These are phyloP conservation scores for Bruguiera parviflora DNA, from an alignment of 345 rosid species.

Conservation along the genomic window DNA sequence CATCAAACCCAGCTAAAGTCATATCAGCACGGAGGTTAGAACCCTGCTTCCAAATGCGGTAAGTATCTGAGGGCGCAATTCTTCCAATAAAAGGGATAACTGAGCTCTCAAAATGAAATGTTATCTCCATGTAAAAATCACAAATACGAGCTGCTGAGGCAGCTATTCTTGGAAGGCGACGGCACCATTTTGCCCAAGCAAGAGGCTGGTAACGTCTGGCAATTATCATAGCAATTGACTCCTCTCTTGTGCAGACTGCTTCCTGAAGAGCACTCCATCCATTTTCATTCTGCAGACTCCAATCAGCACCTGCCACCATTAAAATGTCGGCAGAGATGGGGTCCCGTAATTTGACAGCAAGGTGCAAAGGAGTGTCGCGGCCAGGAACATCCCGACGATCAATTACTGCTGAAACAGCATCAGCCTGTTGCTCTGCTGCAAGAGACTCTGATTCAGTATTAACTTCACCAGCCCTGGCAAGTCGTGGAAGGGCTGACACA, in stretches of 20 bases:
- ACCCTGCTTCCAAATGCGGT: conserved; percentile 98
- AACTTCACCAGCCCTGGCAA: conserved; percentile 81
- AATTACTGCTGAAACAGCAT: conserved; percentile 64
- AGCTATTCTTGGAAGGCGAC: conserved; percentile 86
- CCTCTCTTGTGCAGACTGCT: conserved; percentile 98
- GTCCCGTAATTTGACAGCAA: conserved; percentile 85
- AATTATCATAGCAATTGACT: conserved; percentile 81
- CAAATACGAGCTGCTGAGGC: conserved; percentile 82
- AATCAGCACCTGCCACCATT: conserved; percentile 94
- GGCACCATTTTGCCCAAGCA: conserved; percentile 99
- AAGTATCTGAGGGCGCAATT: conserved; percentile 98
- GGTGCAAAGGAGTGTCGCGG: conserved; percentile 96
- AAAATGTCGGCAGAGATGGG: conserved; percentile 76
- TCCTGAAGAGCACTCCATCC: conserved; percentile 99
- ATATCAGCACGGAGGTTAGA: conserved; percentile 97
- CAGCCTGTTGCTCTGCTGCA: conserved; percentile 68
- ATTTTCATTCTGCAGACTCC: conserved; percentile 98
- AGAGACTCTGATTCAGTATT: conserved; percentile 72
- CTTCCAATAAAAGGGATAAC: conserved; percentile 96
- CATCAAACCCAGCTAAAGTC: conserved; percentile 98
- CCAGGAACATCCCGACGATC: conserved; percentile 91
- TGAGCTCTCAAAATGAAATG: conserved; percentile 94
- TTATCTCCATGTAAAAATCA: conserved; percentile 97
- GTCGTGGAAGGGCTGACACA: conserved; percentile 60
- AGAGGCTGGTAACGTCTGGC: conserved; percentile 93